Evolutionary conservation across 257 asterid species (phyloP).

Genomic region (Solanum etuberosum): DNA sequence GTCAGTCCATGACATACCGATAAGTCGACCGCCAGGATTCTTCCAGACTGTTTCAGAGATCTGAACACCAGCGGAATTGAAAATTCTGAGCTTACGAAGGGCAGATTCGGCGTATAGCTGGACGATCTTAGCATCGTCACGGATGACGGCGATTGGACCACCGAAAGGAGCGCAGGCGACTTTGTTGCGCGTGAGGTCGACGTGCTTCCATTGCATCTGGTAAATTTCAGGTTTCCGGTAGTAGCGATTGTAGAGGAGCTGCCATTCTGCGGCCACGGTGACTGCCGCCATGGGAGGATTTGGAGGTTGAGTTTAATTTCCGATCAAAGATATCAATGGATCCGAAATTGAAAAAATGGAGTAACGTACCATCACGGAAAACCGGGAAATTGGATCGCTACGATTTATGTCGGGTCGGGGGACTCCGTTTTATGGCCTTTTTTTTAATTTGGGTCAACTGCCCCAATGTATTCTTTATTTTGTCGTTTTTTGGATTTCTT

Average conservation of each 20-base stretch:
- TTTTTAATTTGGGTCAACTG: not conserved
- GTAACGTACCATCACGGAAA: not conserved
- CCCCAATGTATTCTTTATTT: not conserved
- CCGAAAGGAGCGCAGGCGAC: constrained; percentile 94
- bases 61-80: constrained; percentile 76
- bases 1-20: constrained; percentile 86
- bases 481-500: not conserved
- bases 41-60: constrained; percentile 77
- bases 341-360: not conserved
- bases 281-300: constrained; percentile 59
- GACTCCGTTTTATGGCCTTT: not conserved
- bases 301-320: not conserved
- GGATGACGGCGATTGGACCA: constrained; percentile 92
- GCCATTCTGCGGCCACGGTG: constrained; percentile 98
- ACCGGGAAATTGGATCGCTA: not conserved
- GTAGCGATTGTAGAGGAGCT: constrained; percentile 77
- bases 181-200: constrained; percentile 83
- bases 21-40: constrained; percentile 78
- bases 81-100: constrained; percentile 78
- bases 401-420: not conserved
- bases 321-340: not conserved
- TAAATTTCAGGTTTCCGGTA: constrained; percentile 91
- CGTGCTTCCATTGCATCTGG: constrained; percentile 90
- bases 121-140: constrained; percentile 90
- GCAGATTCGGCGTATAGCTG: constrained; percentile 94